Base-by-base conservation (phyloP, 1,139 yeast genomes). In the Magnusiomyces suaveolens region DNA sequence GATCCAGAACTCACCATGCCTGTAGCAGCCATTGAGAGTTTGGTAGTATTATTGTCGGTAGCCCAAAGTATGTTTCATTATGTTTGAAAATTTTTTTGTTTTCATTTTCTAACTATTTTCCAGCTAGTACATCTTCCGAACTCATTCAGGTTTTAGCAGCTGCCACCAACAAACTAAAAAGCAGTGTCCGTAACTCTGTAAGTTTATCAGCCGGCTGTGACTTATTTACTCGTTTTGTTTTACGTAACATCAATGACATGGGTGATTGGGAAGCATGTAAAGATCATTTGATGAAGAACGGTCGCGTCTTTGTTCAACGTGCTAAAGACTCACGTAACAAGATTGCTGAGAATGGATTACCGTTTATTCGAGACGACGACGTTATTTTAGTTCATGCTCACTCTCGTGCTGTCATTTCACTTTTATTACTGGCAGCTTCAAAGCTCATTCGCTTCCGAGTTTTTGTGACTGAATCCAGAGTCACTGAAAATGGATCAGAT, bases 1-100 rank as follows among this genome's bases (percentile, higher is more conserved):
- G 97, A 92, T 70, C 77, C 86, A 25, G 97, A 92, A 54, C 87
- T 94, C 83, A 90, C 98, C 14, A 94, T 90, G 97, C 99, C 99
- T 2, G 87, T 94, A 46, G 99, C 98, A 52, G 98, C 98, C 52
- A 94, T 94, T 65, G 97, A 92, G 70, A 83, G 96, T 23, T 75
- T 94, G 53, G 96, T 92, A 32, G 85, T 94, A 3, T 79, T 92
- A 72, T 73, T 94, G 46, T 77, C 84, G 59, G 80, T 83, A 52
- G 84, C 88, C 62, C 88, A 88, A 66, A 97, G 73, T 59, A 61
- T 39, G 68, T 57, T 21, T 20, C 44, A 41, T 16, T 49, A 21
- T 29, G 33, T 29, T 29, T 1, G 21, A 2, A 10, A 46, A 8
- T 39, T 32, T 24, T 18, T 39, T 43, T 18, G 2, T 29, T 4